Evolutionary conservation across 2,329 filamentous ascomycete species (phyloP), one percentile per base, ranked within the genome.

Genomic region (Penicillium sp.): DNA sequence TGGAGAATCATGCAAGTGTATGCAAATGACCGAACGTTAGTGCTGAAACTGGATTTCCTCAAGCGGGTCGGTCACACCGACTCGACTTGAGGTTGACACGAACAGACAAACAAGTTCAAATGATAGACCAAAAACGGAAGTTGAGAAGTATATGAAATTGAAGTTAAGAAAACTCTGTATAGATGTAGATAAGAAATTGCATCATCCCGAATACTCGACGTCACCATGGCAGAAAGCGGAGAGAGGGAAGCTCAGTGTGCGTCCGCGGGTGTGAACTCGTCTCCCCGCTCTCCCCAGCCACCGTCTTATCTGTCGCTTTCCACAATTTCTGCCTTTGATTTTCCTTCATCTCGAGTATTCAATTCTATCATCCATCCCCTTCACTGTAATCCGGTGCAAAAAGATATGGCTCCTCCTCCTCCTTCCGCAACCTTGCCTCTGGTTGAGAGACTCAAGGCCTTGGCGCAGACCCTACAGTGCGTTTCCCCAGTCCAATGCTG

Each of bases 401-500:
- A 43, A 33, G 69, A 68, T 58, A 90, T 90, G 88, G 86, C 90
- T 78, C 89, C 90, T 79, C 88, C 89, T 76, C 88, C 89, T 47
- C 44, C 44, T 64, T 80, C 88, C 58, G 79, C 89, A 58, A 83
- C 79, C 68, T 77, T 89, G 76, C 87, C 91, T 74, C 81, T 94
- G 70, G 78, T 81, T 71, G 87, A 94, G 80, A 85, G 92, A 72
- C 79, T 96, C 60, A 78, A 91, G 69, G 82, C 85, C 67, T 83
- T 97, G 67, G 92, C 89, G 66, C 87, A 96, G 77, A 97, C 93
- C 45, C 82, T 97, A 67, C 94, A 97, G 82, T 99, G 75, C 68
- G 93, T 89, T 74, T 77, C 77, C 48, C 19, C 47, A 52, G 27
- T 42, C 45, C 51, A 36, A 45, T 63, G 36, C 55, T 47, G 36